phyloP scores from a whole-genome alignment of 257 asterid genomes.

The Asclepias syriaca region DNA sequence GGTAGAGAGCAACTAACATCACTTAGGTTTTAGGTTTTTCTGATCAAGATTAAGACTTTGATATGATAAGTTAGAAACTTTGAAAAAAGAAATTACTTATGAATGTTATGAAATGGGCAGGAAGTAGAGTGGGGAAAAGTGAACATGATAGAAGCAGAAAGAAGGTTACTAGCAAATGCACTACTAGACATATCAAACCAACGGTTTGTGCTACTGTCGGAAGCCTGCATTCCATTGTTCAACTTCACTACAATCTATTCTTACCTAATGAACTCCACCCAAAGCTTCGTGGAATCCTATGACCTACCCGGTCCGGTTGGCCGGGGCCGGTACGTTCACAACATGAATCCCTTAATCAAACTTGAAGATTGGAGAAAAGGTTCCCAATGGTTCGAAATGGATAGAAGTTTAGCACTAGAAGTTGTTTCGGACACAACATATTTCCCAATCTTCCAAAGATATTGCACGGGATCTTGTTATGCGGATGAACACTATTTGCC shows the following conservation, averaged over 20 bases:
- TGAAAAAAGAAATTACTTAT: too few relatives aligned
- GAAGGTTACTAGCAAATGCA: conserved; percentile 77
- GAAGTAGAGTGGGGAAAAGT: conserved; percentile 70
- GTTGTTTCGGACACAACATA: conserved; percentile 45
- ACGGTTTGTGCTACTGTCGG: conserved; percentile 74
- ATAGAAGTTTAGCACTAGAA: conserved; percentile 57
- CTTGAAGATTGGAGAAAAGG: conserved; percentile 75
- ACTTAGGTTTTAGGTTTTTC: too few relatives aligned
- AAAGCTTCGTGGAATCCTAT: conserved; percentile 47
- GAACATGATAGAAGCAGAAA: conserved; percentile 88
- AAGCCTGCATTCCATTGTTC: conserved; percentile 75
- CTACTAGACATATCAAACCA: conserved; percentile 81
- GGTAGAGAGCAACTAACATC: neutral
- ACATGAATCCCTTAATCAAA: conserved; percentile 50
- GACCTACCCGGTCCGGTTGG: conserved; percentile 59
- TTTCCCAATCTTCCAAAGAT: conserved; percentile 38
- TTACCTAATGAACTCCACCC: conserved; percentile 52
- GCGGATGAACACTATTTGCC: conserved; percentile 89
- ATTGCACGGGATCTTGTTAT: conserved; percentile 55
- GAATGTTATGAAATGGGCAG: conserved; percentile 28
- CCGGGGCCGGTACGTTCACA: conserved; percentile 50
- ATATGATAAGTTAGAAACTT: too few relatives aligned
- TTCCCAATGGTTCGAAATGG: conserved; percentile 85
- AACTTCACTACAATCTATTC: conserved; percentile 73
- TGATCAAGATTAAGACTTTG: too few relatives aligned